Conservation (phyloP, 208 protist genomes). For the Acanthamoeba castellanii region DNA sequence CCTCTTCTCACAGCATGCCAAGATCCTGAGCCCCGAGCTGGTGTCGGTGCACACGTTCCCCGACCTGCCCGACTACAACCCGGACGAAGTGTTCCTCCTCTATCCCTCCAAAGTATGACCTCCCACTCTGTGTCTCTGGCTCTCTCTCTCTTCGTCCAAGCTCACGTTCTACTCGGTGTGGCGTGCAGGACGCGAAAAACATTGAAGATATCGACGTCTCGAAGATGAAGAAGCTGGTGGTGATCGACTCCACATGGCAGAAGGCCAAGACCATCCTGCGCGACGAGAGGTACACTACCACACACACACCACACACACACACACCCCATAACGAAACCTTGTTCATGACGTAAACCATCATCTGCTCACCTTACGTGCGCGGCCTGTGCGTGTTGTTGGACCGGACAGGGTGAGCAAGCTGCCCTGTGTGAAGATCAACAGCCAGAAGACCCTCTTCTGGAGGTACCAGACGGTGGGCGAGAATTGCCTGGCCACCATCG, state of each 20-base stretch:
- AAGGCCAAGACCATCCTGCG: constrained; percentile 38
- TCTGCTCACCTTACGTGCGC: too few species aligned
- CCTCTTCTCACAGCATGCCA: background rate
- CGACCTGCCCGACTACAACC: constrained; percentile 19
- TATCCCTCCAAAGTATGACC: background rate
- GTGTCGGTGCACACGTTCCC: background rate
- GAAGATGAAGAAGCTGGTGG: constrained; percentile 36
- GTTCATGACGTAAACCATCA: background rate
- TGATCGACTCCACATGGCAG: constrained; percentile 53
- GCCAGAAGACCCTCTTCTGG: constrained; percentile 40
- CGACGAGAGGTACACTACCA: background rate
- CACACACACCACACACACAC: too few species aligned
- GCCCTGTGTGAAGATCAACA: constrained; percentile 14
- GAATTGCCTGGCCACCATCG: constrained; percentile 35
- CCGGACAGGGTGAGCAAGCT: background rate
- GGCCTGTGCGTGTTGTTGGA: background rate
- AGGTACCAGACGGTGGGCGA: constrained; percentile 29
- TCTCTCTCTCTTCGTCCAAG: background rate
- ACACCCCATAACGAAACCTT: too few species aligned
- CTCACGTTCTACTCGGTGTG: background rate
- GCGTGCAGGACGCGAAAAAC: background rate
- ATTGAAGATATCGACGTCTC: constrained; percentile 21
- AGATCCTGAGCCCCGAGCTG: background rate
- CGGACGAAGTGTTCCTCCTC: constrained; percentile 4
- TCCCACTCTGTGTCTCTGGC: background rate